Conservation (phyloP, 2,329 filamentous ascomycete genomes). For the Bipolaris sorokiniana region DNA sequence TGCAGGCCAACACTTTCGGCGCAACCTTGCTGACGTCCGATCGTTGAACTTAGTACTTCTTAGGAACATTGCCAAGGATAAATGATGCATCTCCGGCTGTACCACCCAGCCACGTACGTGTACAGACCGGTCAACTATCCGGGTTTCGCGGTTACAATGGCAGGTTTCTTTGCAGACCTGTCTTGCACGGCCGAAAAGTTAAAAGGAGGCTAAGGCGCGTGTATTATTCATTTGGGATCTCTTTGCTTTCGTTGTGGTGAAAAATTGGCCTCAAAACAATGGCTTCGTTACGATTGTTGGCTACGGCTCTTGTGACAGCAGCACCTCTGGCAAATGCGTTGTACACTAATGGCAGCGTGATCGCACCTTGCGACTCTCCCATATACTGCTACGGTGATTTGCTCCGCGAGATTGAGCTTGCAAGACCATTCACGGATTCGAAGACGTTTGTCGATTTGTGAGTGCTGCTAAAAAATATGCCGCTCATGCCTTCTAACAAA, state of each 20-base stretch:
- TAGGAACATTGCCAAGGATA: slow-evolving; percentile 13
- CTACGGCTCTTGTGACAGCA: slow-evolving; percentile 22
- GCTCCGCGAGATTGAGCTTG: slow-evolving; percentile 67
- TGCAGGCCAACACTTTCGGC: slow-evolving; percentile 4
- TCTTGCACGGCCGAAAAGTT: slow-evolving; percentile 4
- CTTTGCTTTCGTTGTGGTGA: slow-evolving; percentile 7
- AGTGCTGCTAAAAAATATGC: slow-evolving; percentile 8
- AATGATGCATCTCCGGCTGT: slow-evolving; percentile 3
- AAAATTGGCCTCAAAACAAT: slow-evolving; percentile 10
- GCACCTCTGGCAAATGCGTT: slow-evolving; percentile 51
- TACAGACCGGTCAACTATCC: slow-evolving; percentile 10
- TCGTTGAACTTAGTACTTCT: slow-evolving; percentile 3
- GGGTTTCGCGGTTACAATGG: slow-evolving; percentile 7
- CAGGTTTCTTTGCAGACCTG: slow-evolving; percentile 23
- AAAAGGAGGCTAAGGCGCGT: slow-evolving; percentile 8
- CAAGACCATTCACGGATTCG: slow-evolving; percentile 68
- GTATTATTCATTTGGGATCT: not conserved
- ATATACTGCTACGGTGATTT: slow-evolving; percentile 72
- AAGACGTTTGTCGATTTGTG: slow-evolving; percentile 71
- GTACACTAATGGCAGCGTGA: slow-evolving; percentile 65
- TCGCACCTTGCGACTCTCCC: slow-evolving; percentile 70
- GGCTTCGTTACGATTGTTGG: slow-evolving; percentile 20
- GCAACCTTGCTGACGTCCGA: slow-evolving; percentile 8
- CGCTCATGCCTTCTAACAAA: slow-evolving; percentile 5
- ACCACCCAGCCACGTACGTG: slow-evolving; percentile 31